Evolutionary conservation across 352 stramenopile species (phyloP).

Genomic region (Globisporangium abappressorium): DNA sequence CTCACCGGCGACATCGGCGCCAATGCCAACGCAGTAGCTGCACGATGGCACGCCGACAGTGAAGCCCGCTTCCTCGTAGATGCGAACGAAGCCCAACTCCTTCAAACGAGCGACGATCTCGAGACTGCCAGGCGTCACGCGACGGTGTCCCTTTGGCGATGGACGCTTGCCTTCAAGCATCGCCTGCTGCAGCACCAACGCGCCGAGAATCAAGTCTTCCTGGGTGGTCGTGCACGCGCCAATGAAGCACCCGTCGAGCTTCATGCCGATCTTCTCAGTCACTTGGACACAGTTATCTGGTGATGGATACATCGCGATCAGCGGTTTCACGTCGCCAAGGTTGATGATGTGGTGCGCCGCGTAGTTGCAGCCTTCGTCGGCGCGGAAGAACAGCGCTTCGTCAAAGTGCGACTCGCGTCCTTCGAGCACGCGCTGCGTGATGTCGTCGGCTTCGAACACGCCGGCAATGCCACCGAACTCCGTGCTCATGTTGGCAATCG

Average conservation of each 20-base stretch:
- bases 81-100: slow-evolving; percentile 57
- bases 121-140: slow-evolving; percentile 75
- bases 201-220: slow-evolving; percentile 77
- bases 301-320: slow-evolving; percentile 75
- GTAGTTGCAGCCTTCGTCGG: slow-evolving; percentile 67
- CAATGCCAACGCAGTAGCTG: slow-evolving; percentile 83
- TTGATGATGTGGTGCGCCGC: slow-evolving; percentile 76
- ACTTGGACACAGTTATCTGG: slow-evolving; percentile 79
- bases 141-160: slow-evolving; percentile 43
- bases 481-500: slow-evolving; percentile 81
- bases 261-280: slow-evolving; percentile 67
- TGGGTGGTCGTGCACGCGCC: slow-evolving; percentile 79
- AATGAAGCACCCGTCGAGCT: slow-evolving; percentile 81
- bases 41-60: slow-evolving; percentile 72
- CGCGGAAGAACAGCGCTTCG: slow-evolving; percentile 70
- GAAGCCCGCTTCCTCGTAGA: slow-evolving; percentile 81
- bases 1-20: slow-evolving; percentile 68
- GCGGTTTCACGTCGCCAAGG: slow-evolving; percentile 47
- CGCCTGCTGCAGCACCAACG: slow-evolving; percentile 69
- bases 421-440: slow-evolving; percentile 62
- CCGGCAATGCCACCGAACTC: slow-evolving; percentile 83
- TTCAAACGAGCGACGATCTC: slow-evolving; percentile 68
- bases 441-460: slow-evolving; percentile 72
- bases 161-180: slow-evolving; percentile 66
- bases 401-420: slow-evolving; percentile 56